Conservation (phyloP, 441 rosid genomes). For the Pelargonium australe region DNA sequence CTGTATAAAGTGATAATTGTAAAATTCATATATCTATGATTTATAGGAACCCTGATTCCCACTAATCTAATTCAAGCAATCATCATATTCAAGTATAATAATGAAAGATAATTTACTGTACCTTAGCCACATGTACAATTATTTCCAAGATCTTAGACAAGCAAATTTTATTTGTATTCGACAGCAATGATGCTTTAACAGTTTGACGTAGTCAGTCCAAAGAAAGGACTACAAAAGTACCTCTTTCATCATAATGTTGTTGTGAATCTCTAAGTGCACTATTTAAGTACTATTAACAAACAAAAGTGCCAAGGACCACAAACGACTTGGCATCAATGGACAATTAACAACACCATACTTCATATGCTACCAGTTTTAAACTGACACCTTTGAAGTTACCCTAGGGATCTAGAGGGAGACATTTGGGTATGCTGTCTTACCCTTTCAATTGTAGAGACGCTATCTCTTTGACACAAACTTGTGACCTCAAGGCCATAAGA, state of each 20-base stretch:
- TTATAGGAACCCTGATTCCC: neutral
- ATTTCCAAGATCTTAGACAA: neutral
- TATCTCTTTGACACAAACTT: no score
- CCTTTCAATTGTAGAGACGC: no score
- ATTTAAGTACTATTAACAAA: neutral
- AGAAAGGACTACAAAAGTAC: neutral
- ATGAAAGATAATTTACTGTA: neutral
- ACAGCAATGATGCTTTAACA: no score
- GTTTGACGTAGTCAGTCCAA: no score
- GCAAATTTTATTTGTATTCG: no score
- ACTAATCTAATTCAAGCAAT: neutral
- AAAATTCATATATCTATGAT: neutral
- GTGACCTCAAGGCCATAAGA: no score
- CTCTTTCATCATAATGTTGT: neutral
- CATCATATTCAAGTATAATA: neutral
- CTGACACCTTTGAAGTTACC: no score
- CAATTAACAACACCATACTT: neutral
- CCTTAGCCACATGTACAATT: neutral
- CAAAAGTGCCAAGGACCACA: neutral
- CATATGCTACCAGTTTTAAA: neutral
- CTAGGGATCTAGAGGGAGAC: no score
- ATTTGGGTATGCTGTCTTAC: no score
- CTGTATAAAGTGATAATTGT: slow-evolving; percentile 27
- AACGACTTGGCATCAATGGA: neutral
- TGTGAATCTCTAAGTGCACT: neutral